Base-by-base conservation (phyloP, 805 yeast species). In the Hanseniaspora guilliermondii region DNA sequence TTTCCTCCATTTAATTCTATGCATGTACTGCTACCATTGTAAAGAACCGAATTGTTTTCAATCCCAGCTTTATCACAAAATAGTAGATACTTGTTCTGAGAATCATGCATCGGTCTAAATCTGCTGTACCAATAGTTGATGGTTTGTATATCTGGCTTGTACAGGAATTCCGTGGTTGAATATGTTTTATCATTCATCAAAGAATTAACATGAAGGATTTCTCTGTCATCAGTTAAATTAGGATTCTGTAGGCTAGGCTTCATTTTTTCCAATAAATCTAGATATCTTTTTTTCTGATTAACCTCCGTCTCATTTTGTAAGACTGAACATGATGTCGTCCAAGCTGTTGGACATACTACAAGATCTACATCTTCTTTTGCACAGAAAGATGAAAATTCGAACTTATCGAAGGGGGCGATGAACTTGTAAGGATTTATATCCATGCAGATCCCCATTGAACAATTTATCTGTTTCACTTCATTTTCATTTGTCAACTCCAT, bases 371-470 rank as follows among this genome's bases (percentile, higher is more conserved):
- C 61, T 44, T 79, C 73, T 0, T 66, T 60, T 21, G 70, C 63
- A 56, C 85, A 79, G 52, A 73, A 72, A 30, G 67, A 64, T 0
- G 89, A 75, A 66, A 85, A 86, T 65, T 89, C 97, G 63, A 76
- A 87, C 25, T 71, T 73, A 37, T 75, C 71, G 67, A 87, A 88
- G 0, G 94, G 88, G 1, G 95, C 87, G 58, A 77, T 72, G 65
- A 89, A 89, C 64, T 85, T 74, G 65, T 85, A 84, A 0, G 96
- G 96, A 64, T 86, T 88, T 58, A 89, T 66, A 68, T 89, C 97
- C 97, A 89, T 89, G 65, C 97, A 89, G 6, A 89, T 87, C 0
- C 96, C 97, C 53, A 89, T 72, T 35, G 81, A 74, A 1, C 83
- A 52, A 1, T 25, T 44, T 11, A 52, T 38, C 12, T 25, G 21